phyloP scores from a whole-genome alignment of 148 eudicot genomes.

The Spergularia bocconei region DNA sequence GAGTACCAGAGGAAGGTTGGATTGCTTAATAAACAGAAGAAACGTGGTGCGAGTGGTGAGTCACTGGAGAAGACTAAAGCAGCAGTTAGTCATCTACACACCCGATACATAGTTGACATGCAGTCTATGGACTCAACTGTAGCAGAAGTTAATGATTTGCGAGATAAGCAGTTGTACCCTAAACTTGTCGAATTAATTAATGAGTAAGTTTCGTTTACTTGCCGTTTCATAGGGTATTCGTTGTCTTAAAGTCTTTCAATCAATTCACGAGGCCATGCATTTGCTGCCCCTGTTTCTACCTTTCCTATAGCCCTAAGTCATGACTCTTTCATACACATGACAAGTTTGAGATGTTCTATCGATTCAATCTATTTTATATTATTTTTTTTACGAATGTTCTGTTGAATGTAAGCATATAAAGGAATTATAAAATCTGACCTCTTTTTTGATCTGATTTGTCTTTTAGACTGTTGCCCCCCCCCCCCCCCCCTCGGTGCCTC shows the following conservation, averaged over 20 bases:
- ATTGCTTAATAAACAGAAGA: constrained; percentile 74
- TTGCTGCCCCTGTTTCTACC: too few relatives aligned
- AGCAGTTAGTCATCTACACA: constrained; percentile 96
- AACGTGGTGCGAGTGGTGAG: constrained; percentile 68
- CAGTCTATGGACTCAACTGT: constrained; percentile 98
- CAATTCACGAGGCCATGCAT: not conserved
- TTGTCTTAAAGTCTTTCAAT: not conserved
- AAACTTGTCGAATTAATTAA: constrained; percentile 84
- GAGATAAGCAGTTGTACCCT: constrained; percentile 89
- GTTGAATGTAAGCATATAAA: too few relatives aligned
- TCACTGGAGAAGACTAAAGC: constrained; percentile 93
- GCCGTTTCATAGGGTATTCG: not conserved
- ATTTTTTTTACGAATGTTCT: too few relatives aligned
- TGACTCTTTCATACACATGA: too few relatives aligned
- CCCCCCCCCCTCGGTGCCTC: too few relatives aligned
- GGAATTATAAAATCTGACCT: too few relatives aligned
- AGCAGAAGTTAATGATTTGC: constrained; percentile 81
- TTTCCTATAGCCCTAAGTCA: too few relatives aligned
- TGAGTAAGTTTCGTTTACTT: constrained; percentile 43
- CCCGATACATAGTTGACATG: constrained; percentile 97
- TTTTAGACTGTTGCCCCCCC: too few relatives aligned
- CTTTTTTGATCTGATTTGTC: too few relatives aligned
- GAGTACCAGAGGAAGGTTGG: constrained; percentile 91
- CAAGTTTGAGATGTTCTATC: too few relatives aligned
- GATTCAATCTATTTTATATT: too few relatives aligned